phyloP scores from a whole-genome alignment of 78 protist genomes.

The Dictyostelium firmibasis region DNA sequence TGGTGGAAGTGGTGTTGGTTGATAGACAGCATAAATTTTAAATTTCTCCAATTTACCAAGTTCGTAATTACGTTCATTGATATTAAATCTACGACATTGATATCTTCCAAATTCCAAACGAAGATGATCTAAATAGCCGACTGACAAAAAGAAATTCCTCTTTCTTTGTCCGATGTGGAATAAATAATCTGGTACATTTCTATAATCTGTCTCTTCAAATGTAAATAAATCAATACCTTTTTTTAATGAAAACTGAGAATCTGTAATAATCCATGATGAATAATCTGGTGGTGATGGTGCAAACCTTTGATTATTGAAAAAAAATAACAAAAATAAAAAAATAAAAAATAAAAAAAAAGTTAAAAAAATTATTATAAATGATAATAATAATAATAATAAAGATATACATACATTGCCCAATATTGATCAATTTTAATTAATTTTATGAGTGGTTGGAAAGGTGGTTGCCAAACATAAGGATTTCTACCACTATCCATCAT shows the following conservation, averaged over 20 bases:
- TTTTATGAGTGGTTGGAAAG: not conserved
- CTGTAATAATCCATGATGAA: constrained; percentile 6
- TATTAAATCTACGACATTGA: constrained; percentile 41
- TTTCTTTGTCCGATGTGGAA: constrained; percentile 21
- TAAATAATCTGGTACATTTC: not conserved
- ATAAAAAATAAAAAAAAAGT: too few relatives aligned
- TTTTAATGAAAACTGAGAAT: not conserved
- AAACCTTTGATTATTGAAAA: constrained; percentile 34
- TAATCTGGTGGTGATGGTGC: constrained; percentile 67
- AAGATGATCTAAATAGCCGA: not conserved
- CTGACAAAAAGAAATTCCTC: constrained; percentile 32
- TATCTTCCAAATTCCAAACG: constrained; percentile 40
- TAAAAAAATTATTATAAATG: too few relatives aligned
- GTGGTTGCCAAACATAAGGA: not conserved
- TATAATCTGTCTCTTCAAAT: not conserved
- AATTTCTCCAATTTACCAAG: constrained; percentile 17
- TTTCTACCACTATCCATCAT: not conserved
- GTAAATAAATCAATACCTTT: not conserved
- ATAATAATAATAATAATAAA: not conserved
- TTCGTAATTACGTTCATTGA: not conserved
- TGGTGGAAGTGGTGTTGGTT: constrained; percentile 9
- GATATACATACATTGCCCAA: not conserved
- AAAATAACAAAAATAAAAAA: not conserved
- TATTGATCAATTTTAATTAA: constrained; percentile 2
- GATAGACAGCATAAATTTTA: constrained; percentile 13